Conservation (phyloP, 163 green algal genomes). For the Smithsoniella earleae region DNA sequence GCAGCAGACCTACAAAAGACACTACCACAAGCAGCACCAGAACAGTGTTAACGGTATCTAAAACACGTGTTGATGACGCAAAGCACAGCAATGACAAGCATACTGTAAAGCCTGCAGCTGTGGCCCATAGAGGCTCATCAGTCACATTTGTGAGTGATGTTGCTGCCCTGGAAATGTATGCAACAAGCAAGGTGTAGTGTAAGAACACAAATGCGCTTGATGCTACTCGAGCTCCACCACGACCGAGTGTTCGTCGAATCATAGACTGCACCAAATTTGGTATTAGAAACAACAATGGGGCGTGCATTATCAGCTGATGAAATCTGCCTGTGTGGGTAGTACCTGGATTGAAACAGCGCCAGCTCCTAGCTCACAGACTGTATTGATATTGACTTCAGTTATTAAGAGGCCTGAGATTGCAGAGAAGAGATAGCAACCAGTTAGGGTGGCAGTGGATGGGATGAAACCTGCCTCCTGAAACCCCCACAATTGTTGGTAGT, state of each 20-base stretch:
- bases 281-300: neutral
- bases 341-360: constrained; percentile 21
- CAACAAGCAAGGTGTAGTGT: constrained; percentile 66
- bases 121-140: constrained; percentile 34
- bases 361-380: constrained; percentile 19
- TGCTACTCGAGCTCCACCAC: constrained; percentile 35
- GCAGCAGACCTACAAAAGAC: constrained; percentile 43
- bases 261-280: constrained; percentile 39
- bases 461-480: constrained; percentile 14
- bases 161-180: constrained; percentile 40
- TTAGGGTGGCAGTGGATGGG: constrained; percentile 4
- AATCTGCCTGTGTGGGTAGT: too few relatives aligned
- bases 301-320: neutral
- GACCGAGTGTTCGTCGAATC: constrained; percentile 55
- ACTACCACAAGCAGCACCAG: constrained; percentile 37
- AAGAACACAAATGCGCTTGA: constrained; percentile 58
- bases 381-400: constrained; percentile 29
- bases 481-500: too few relatives aligned
- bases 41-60: constrained; percentile 14
- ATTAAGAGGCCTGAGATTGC: constrained; percentile 11
- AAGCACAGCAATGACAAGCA: too few relatives aligned
- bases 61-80: neutral
- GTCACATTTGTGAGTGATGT: constrained; percentile 3
- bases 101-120: constrained; percentile 45
- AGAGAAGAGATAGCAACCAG: constrained; percentile 19